Evolutionary conservation across 805 yeast genomes (phyloP), one percentile per base, ranked within the genome.

Genomic region (Tetrapisispora taiwanensis): DNA sequence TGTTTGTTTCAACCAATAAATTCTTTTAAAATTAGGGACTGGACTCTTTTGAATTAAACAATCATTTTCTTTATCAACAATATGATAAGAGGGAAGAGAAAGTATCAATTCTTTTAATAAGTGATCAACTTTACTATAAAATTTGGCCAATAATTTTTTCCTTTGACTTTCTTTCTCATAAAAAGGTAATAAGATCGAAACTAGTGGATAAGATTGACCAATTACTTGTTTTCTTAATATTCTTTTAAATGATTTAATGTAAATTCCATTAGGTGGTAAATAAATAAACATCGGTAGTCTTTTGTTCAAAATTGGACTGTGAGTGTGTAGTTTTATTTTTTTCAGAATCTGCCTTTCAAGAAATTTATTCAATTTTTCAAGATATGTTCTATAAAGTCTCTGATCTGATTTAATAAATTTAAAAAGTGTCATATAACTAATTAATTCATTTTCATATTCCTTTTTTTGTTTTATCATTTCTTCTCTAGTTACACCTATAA

Each of bases 1-100:
- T 2, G 49, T 47, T 7, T 53, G 52, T 32, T 60, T 61, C 26
- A 62, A 46, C 69, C 69, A 63, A 44, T 58, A 52, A 28, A 65
- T 49, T 42, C 67, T 57, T 19, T 56, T 60, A 44, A 63, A 65
- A 2, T 56, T 55, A 13, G 54, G 52, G 2, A 59, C 53, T 7
- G 65, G 60, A 39, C 65, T 57, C 4, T 47, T 39, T 14, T 45
- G 44, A 9, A 52, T 37, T n/a, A 62, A 43, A 38, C 65, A 55
- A 34, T 62, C 67, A 4, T 56, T 48, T 3, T 53, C 49, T 27
- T 47, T 48, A 20, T 53, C 51, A 8, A 51, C 41, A 39, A 55
- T 60, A 36, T 46, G 49, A 6, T 48, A 48, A 2, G 62, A 54
- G 1, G 62, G 61, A 17, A 58, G 24, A 26, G 42, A 42, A 8